Conservation (phyloP, 1,284 basidiomycete genomes). For the Austroboletus niveus region DNA sequence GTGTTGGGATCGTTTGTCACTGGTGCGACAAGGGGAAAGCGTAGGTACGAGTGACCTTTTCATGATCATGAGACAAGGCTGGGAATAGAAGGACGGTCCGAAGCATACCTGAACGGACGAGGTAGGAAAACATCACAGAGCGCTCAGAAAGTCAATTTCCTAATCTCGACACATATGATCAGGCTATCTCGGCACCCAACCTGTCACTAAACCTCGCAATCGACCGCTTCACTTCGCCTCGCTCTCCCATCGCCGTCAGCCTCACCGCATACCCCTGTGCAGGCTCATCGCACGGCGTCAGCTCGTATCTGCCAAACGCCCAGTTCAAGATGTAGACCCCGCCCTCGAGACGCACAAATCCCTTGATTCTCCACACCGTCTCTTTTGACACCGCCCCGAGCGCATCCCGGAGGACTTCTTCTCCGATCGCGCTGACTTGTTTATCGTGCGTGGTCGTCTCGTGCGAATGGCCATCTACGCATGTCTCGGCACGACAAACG, state of each 20-base stretch:
- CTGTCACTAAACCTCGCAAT: conserved; percentile 55
- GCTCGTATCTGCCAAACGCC: conserved; percentile 84
- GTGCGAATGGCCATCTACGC: conserved; percentile 9
- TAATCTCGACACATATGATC: background rate
- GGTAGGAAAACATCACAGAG: background rate
- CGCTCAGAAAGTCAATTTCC: no score
- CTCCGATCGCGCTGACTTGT: conserved; percentile 20
- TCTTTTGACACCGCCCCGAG: conserved; percentile 63
- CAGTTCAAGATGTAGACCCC: conserved; percentile 76
- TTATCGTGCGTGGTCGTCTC: background rate
- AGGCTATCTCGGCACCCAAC: conserved; percentile 32
- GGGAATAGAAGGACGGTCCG: no score
- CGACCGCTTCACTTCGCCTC: conserved; percentile 70
- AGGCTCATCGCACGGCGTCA: conserved; percentile 42
- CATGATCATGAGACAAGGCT: no score
- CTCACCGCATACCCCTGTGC: conserved; percentile 45
- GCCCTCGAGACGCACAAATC: conserved; percentile 63
- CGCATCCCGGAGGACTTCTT: conserved; percentile 40
- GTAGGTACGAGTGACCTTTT: conserved; percentile 27
- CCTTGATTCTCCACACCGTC: conserved; percentile 76
- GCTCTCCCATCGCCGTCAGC: conserved; percentile 85
- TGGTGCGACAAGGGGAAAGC: conserved; percentile 55
- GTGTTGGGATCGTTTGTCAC: conserved; percentile 43
- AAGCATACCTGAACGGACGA: background rate
- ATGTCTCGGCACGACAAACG: conserved; percentile 31